These are phyloP conservation scores for Daldinia loculata DNA, from an alignment of 495 filamentous ascomycete genomes.

Conservation along the genomic window DNA sequence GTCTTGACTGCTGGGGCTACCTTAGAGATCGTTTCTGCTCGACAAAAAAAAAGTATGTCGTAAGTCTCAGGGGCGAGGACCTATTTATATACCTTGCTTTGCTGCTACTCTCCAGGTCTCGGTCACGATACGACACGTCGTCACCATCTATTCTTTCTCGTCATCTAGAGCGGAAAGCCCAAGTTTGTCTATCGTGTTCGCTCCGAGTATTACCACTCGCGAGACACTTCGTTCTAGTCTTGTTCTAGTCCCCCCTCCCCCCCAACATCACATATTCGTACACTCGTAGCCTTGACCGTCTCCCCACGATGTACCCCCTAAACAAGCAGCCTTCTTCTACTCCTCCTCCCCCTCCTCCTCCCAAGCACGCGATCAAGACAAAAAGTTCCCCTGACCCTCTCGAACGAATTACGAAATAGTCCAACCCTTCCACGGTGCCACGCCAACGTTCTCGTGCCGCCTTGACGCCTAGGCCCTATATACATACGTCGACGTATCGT, in stretches of 20 bases:
- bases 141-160: conserved; percentile 1
- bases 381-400: neutral
- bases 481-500: neutral
- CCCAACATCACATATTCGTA: neutral
- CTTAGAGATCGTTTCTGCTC: neutral
- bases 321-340: neutral
- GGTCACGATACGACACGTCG: neutral
- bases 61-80: neutral
- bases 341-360: neutral
- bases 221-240: neutral
- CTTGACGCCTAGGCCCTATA: neutral
- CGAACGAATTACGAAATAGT: neutral
- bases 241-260: neutral
- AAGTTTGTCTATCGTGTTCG: neutral
- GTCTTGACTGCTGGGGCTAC: neutral
- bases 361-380: neutral
- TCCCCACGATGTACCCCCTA: neutral
- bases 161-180: neutral
- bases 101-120: neutral
- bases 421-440: neutral
- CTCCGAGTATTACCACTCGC: neutral
- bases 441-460: neutral
- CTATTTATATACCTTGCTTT: conserved; percentile 27
- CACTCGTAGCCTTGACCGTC: neutral
- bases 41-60: neutral